Conservation (phyloP, 495 filamentous ascomycete species). For the Schizothecium vesticola region DNA sequence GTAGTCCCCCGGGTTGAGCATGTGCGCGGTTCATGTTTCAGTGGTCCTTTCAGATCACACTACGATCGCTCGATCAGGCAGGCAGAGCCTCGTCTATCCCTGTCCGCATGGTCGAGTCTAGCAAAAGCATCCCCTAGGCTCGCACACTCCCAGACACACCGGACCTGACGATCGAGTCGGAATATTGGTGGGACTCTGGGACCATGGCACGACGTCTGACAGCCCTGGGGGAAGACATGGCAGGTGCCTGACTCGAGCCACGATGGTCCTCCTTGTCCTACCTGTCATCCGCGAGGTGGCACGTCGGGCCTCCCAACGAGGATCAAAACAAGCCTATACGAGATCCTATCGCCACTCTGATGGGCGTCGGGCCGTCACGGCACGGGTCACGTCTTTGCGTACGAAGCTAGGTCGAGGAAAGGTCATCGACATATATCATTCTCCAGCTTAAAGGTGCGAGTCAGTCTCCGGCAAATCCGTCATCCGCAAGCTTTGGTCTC, state of each 20-base stretch:
- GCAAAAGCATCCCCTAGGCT: background rate
- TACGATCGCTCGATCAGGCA: background rate
- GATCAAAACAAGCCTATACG: background rate
- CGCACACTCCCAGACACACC: background rate
- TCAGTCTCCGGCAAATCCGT: background rate
- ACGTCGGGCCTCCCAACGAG: background rate
- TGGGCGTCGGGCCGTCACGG: background rate
- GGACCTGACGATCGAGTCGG: background rate
- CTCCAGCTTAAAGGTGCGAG: background rate
- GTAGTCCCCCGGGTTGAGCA: background rate
- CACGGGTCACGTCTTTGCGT: background rate
- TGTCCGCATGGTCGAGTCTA: background rate
- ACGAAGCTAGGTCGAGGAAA: background rate
- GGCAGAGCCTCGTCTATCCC: background rate
- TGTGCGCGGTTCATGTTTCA: background rate
- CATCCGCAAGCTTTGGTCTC: background rate
- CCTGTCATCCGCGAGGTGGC: background rate
- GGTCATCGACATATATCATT: background rate
- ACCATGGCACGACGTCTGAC: background rate
- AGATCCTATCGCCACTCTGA: background rate
- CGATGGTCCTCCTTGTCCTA: background rate
- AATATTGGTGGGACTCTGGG: background rate
- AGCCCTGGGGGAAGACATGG: background rate
- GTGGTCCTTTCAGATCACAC: background rate
- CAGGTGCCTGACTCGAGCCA: background rate